phyloP scores from a whole-genome alignment of 2,329 filamentous ascomycete genomes.

The Fusarium pseudograminearum region DNA sequence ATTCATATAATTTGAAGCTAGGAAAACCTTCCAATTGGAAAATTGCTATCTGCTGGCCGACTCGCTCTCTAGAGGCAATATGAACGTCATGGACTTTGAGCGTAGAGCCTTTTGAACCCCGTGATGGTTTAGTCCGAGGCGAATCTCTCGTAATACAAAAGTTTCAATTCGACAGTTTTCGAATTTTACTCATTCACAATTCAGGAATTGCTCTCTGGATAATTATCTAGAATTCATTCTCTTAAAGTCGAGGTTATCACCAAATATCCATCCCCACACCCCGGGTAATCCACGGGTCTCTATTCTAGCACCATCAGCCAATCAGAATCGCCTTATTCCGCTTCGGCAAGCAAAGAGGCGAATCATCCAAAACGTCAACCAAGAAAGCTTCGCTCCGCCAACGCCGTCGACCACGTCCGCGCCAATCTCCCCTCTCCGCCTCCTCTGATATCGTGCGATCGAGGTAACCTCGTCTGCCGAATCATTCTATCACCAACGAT shows the following conservation, averaged over 20 bases:
- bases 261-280: constrained; percentile 10
- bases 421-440: constrained; percentile 33
- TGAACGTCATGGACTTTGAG: constrained; percentile 30
- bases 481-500: constrained; percentile 51
- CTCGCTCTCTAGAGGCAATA: constrained; percentile 6
- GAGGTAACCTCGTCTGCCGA: constrained; percentile 37
- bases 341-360: constrained; percentile 46
- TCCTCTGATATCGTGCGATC: constrained; percentile 33
- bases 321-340: constrained; percentile 50
- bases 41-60: neutral
- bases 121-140: constrained; percentile 16
- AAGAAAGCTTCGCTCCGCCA: constrained; percentile 40
- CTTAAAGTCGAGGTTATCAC: constrained; percentile 21
- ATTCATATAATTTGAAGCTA: neutral
- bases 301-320: constrained; percentile 33
- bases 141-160: neutral
- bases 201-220: neutral
- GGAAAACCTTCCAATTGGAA: constrained; percentile 1
- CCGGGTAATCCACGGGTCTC: constrained; percentile 50
- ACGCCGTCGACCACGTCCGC: constrained; percentile 27
- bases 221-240: neutral
- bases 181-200: neutral
- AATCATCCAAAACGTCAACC: constrained; percentile 50
- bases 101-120: neutral
- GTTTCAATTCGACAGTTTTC: no score